A percentile compares a stretch with the other conserved stretches of the same genome.
Evolutionary conservation across 331 rosid genomes (phyloP).

Genomic region (Rhamnella rubrinervis): DNA sequence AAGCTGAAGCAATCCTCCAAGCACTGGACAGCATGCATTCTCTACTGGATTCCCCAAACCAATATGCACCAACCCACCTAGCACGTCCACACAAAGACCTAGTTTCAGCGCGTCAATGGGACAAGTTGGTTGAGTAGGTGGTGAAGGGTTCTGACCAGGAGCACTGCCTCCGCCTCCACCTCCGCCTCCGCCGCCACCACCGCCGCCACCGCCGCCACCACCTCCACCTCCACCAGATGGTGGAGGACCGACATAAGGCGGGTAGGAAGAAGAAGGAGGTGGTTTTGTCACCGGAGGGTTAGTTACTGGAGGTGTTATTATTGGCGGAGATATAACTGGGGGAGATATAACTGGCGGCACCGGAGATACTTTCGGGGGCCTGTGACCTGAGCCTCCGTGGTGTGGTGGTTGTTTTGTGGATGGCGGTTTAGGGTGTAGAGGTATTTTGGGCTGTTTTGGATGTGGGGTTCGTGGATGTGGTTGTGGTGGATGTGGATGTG

Average conservation of each 20-base stretch:
- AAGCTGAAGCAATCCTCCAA: conserved; percentile 74
- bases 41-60: conserved; percentile 72
- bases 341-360: conserved; percentile 13
- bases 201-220: conserved; percentile 13
- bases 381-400: conserved; percentile 16
- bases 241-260: conserved; percentile 29
- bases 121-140: conserved; percentile 41
- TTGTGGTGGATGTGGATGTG: conserved; percentile 38
- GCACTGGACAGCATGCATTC: conserved; percentile 78
- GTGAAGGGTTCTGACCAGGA: conserved; percentile 34
- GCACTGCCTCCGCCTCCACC: conserved; percentile 18
- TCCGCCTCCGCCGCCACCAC: conserved; percentile 10
- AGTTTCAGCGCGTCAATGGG: conserved; percentile 76
- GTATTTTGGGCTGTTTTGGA: conserved; percentile 36
- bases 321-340: conserved; percentile 45
- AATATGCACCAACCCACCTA: conserved; percentile 76
- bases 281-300: conserved; percentile 51
- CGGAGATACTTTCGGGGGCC: conserved; percentile 26
- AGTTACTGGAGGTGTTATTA: conserved; percentile 46
- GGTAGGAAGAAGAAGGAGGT: conserved; percentile 44
- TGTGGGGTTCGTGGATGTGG: conserved; percentile 29
- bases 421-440: conserved; percentile 45
- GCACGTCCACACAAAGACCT: conserved; percentile 83
- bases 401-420: conserved; percentile 31
- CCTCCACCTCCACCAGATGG: conserved; percentile 16